These are phyloP conservation scores for Cryptomeria japonica DNA, from an alignment of 75 land plant species.

Conservation along the genomic window DNA sequence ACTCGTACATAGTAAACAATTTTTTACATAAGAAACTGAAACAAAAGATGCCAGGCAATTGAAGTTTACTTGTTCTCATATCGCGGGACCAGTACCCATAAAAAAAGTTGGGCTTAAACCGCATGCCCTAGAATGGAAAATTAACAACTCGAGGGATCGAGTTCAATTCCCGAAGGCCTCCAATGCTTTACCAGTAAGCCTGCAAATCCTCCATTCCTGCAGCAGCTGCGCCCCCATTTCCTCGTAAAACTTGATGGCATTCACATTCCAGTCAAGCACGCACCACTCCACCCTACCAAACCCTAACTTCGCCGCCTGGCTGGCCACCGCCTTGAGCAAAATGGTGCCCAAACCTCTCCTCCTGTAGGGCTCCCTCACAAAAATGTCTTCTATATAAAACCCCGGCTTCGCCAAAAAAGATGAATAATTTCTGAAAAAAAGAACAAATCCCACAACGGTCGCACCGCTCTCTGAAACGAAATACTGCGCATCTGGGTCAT, in stretches of 20 bases:
- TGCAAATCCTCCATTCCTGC: conserved; percentile 82
- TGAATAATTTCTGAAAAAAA: conserved; percentile 96
- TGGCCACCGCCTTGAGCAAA: conserved; percentile 76
- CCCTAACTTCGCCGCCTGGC: conserved; percentile 70
- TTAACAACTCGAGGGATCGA: neutral
- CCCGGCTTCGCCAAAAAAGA: conserved; percentile 88
- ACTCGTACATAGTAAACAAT: too few species aligned
- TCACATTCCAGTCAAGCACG: conserved; percentile 95
- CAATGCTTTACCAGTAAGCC: conserved; percentile 73
- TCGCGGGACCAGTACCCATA: too few species aligned
- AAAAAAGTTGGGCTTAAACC: neutral
- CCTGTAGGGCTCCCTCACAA: conserved; percentile 82
- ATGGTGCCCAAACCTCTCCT: conserved; percentile 77
- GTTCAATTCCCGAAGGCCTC: conserved; percentile 23
- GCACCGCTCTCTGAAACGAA: conserved; percentile 26
- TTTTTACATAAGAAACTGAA: too few species aligned
- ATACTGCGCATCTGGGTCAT: conserved; percentile 37
- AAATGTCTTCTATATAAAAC: conserved; percentile 87
- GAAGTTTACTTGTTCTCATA: too few species aligned
- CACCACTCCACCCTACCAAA: conserved; percentile 93
- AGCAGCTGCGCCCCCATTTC: conserved; percentile 71
- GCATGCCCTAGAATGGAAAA: too few species aligned
- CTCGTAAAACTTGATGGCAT: conserved; percentile 91
- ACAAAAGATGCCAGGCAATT: too few species aligned
- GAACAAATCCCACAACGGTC: conserved; percentile 75